Evolutionary conservation across 805 yeast genomes (phyloP).

Genomic region (Lipomyces mesembrius): DNA sequence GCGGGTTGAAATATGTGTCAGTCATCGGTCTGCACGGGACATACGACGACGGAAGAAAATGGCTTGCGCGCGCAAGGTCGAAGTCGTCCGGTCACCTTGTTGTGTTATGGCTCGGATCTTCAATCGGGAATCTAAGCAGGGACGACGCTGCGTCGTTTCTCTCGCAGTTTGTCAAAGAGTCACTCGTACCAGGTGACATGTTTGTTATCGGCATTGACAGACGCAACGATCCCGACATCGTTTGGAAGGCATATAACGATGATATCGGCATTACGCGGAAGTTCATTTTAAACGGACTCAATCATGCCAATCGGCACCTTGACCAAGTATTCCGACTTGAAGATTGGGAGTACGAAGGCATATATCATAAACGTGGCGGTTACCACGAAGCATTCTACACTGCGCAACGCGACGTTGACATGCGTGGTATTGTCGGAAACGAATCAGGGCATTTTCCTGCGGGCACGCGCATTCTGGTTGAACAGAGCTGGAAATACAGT

Average conservation of each 20-base stretch:
- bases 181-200: slow-evolving; percentile 25
- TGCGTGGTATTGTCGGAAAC: background rate
- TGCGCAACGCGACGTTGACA: slow-evolving; percentile 25
- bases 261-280: slow-evolving; percentile 28
- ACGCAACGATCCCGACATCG: slow-evolving; percentile 32
- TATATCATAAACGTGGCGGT: slow-evolving; percentile 31
- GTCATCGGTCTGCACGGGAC: slow-evolving; percentile 36
- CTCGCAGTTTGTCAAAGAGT: slow-evolving; percentile 15
- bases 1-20: slow-evolving; percentile 17
- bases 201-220: slow-evolving; percentile 37
- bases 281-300: slow-evolving; percentile 37
- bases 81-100: slow-evolving; percentile 14
- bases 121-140: slow-evolving; percentile 37
- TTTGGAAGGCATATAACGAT: slow-evolving; percentile 37
- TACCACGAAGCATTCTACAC: slow-evolving; percentile 36
- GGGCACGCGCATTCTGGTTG: slow-evolving; percentile 29
- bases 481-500: slow-evolving; percentile 38
- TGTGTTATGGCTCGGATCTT: slow-evolving; percentile 39
- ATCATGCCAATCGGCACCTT: slow-evolving; percentile 29
- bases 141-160: slow-evolving; percentile 32
- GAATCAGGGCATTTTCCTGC: slow-evolving; percentile 9
- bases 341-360: slow-evolving; percentile 36
- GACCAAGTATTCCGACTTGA: slow-evolving; percentile 17
- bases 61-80: slow-evolving; percentile 24
- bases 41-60: slow-evolving; percentile 34